Percentiles rank a stretch among this genome's conserved stretches.
Evolutionary conservation across 768 basidiomycete genomes (phyloP).

Genomic region (Chiua virens): DNA sequence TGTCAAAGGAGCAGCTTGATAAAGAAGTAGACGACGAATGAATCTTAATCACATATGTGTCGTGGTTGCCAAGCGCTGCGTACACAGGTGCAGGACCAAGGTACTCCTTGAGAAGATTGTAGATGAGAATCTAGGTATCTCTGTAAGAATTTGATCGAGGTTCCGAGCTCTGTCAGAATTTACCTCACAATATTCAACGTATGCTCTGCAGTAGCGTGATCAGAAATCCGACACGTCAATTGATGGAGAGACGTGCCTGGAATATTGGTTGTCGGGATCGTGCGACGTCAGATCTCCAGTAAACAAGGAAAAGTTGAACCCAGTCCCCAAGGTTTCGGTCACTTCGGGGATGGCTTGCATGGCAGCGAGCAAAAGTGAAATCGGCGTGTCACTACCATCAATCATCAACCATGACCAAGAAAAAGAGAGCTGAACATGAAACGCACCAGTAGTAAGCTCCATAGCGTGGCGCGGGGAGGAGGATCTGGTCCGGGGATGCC

Average conservation of each 20-base stretch:
- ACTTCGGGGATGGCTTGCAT: conserved; percentile 66
- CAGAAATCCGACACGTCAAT: background rate
- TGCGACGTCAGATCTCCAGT: conserved; percentile 78
- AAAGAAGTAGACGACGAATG: background rate
- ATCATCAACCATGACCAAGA: background rate
- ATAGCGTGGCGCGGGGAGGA: conserved; percentile 62
- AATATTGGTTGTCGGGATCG: conserved; percentile 65
- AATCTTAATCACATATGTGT: conserved; percentile 49
- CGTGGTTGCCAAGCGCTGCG: conserved; percentile 72
- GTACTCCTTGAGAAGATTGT: conserved; percentile 59
- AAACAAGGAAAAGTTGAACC: conserved; percentile 65
- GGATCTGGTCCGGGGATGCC: conserved; percentile 44
- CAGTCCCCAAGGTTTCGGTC: conserved; percentile 55
- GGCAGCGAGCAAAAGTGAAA: conserved; percentile 55
- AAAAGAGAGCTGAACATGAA: background rate
- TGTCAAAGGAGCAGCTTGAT: background rate
- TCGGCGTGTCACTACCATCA: conserved; percentile 53
- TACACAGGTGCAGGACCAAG: conserved; percentile 65
- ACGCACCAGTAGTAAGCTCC: conserved; percentile 39
- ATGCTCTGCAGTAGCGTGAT: conserved; percentile 41
- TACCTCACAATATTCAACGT: conserved; percentile 62
- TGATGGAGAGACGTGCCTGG: conserved; percentile 36
- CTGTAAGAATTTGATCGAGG: conserved; percentile 44
- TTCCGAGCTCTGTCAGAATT: background rate
- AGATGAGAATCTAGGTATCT: conserved; percentile 48